phyloP scores from a whole-genome alignment of 2,329 filamentous ascomycete species.

The Colletotrichum shisoi region DNA sequence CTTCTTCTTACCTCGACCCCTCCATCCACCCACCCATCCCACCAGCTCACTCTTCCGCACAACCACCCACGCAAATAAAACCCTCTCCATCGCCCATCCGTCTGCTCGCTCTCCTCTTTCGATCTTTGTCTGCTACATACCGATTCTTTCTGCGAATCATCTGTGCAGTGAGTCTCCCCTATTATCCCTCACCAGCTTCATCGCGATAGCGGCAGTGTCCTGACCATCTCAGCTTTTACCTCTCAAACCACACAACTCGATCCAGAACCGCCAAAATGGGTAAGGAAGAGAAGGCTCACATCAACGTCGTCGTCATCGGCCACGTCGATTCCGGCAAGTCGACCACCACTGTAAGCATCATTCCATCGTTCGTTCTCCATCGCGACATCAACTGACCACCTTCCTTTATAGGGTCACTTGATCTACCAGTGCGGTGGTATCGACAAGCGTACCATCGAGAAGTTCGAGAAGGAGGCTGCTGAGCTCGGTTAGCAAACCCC shows the following conservation, averaged over 20 bases:
- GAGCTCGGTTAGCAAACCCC: slow-evolving; percentile 19
- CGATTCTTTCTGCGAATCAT: slow-evolving; percentile 19
- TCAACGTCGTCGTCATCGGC: slow-evolving; percentile 98
- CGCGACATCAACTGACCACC: slow-evolving; percentile 37
- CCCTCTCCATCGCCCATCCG: slow-evolving; percentile 16
- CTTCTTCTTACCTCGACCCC: slow-evolving; percentile 23
- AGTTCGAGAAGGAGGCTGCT: slow-evolving; percentile 99
- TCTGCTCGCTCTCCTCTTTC: slow-evolving; percentile 16
- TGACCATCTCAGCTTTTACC: slow-evolving; percentile 2
- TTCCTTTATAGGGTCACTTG: slow-evolving; percentile 74
- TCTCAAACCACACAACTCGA: slow-evolving; percentile 29
- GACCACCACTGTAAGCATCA: slow-evolving; percentile 78
- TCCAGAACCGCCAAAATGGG: slow-evolving; percentile 48
- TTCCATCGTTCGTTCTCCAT: slow-evolving; percentile 9
- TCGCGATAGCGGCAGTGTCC: background rate
- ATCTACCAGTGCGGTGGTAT: slow-evolving; percentile 99
- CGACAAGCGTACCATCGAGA: slow-evolving; percentile 99
- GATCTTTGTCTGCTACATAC: slow-evolving; percentile 27
- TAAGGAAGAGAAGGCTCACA: slow-evolving; percentile 95
- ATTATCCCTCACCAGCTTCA: background rate
- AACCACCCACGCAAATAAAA: slow-evolving; percentile 21
- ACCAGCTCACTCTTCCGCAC: slow-evolving; percentile 13
- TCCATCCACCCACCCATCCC: slow-evolving; percentile 18
- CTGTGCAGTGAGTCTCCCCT: slow-evolving; percentile 13
- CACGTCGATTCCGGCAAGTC: slow-evolving; percentile 99